phyloP scores from a whole-genome alignment of 768 basidiomycete species.

The Termitomyces sp. region DNA sequence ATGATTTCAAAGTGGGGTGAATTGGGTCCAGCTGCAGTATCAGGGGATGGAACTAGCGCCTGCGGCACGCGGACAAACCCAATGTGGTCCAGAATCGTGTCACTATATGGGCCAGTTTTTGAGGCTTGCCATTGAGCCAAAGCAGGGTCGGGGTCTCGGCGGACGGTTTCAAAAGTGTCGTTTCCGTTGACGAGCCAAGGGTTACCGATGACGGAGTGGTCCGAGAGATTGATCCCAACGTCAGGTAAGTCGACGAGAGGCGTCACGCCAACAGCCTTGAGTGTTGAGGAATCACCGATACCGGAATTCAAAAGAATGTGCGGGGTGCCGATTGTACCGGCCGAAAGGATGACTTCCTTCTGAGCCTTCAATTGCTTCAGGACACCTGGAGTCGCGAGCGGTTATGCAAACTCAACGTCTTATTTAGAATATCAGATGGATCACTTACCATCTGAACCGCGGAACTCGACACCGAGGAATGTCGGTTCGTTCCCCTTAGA shows the following conservation, averaged over 20 bases:
- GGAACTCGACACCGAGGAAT: constrained; percentile 1
- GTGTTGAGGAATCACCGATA: constrained; percentile 26
- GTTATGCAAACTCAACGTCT: no score
- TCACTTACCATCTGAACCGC: background rate
- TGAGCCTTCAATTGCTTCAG: constrained; percentile 26
- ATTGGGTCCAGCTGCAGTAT: constrained; percentile 27
- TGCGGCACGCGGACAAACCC: constrained; percentile 23
- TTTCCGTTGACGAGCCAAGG: constrained; percentile 22
- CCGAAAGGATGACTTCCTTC: constrained; percentile 52
- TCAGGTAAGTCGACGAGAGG: constrained; percentile 26
- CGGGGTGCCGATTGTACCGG: constrained; percentile 34
- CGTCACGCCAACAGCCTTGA: constrained; percentile 21
- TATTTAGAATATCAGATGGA: background rate
- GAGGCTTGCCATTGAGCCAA: constrained; percentile 24
- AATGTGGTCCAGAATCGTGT: constrained; percentile 19
- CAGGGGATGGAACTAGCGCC: constrained; percentile 9
- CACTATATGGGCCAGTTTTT: constrained; percentile 26
- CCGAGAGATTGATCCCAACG: constrained; percentile 33
- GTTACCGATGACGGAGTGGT: constrained; percentile 25
- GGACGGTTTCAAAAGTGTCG: constrained; percentile 23
- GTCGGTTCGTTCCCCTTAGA: background rate
- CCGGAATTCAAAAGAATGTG: constrained; percentile 34
- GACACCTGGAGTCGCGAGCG: background rate
- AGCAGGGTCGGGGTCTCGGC: constrained; percentile 7
- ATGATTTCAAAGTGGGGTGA: constrained; percentile 30